Evolutionary conservation across 106 monocot species (phyloP).

Genomic region (Dendrobium officinale): DNA sequence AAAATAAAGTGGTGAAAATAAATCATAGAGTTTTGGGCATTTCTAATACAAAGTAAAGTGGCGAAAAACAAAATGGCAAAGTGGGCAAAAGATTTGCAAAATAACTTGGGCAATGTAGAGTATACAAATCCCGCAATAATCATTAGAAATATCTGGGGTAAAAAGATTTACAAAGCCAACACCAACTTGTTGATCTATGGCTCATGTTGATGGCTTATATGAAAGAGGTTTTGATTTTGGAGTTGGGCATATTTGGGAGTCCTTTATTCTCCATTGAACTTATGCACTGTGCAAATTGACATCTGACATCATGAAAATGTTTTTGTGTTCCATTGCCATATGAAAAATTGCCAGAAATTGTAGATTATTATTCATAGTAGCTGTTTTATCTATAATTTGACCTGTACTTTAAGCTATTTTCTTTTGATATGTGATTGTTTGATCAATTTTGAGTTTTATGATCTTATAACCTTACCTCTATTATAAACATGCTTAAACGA

Average conservation of each 20-base stretch:
- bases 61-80: background rate
- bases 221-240: background rate
- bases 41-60: background rate
- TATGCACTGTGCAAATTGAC: background rate
- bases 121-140: background rate
- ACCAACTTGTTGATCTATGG: background rate
- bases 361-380: background rate
- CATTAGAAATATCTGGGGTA: background rate
- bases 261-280: background rate
- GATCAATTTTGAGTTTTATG: background rate
- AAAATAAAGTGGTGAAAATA: background rate
- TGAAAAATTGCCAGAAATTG: background rate
- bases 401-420: background rate
- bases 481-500: background rate
- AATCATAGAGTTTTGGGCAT: background rate
- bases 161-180: background rate
- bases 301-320: background rate
- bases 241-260: too few species aligned
- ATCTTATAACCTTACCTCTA: background rate
- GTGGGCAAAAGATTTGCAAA: background rate
- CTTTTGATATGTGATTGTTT: background rate
- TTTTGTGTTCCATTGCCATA: background rate
- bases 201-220: background rate
- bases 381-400: background rate
- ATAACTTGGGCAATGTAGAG: background rate